A percentile compares a stretch with the other conserved stretches of the same genome.
Conservation (phyloP, 495 filamentous ascomycete genomes). For the Saxispiralis lemnorum region DNA sequence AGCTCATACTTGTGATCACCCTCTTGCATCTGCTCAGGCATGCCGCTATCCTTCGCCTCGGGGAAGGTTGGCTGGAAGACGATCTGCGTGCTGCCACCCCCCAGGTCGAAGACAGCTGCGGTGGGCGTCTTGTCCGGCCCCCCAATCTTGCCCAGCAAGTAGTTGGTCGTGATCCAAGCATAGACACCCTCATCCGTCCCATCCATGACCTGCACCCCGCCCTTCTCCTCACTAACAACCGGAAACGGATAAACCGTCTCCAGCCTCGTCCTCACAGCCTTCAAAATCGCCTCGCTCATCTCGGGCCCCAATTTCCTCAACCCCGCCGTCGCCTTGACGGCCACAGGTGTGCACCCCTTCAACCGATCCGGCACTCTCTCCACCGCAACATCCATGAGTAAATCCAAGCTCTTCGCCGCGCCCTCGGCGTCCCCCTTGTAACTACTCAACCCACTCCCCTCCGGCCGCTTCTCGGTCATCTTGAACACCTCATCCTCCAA, state of each 20-base stretch:
- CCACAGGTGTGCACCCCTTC: slow-evolving; percentile 72
- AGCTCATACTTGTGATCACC: slow-evolving; percentile 96
- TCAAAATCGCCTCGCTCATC: slow-evolving; percentile 62
- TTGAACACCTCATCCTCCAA: slow-evolving; percentile 82
- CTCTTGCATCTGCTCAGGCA: slow-evolving; percentile 69
- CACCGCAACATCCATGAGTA: slow-evolving; percentile 71
- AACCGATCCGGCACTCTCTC: slow-evolving; percentile 68
- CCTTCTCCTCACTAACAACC: slow-evolving; percentile 64
- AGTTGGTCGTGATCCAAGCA: slow-evolving; percentile 97
- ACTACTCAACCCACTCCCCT: slow-evolving; percentile 69
- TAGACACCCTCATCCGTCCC: slow-evolving; percentile 94
- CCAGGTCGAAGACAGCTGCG: slow-evolving; percentile 87
- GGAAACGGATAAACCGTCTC: slow-evolving; percentile 88
- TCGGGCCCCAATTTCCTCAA: slow-evolving; percentile 71
- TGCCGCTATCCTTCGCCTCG: slow-evolving; percentile 48
- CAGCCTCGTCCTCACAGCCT: slow-evolving; percentile 66
- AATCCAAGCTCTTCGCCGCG: slow-evolving; percentile 76
- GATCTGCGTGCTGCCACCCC: slow-evolving; percentile 92
- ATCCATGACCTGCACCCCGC: slow-evolving; percentile 89
- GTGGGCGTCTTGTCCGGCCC: slow-evolving; percentile 76
- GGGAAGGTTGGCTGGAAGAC: slow-evolving; percentile 94
- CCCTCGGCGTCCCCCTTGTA: slow-evolving; percentile 69
- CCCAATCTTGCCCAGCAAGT: slow-evolving; percentile 92
- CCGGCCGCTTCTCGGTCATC: slow-evolving; percentile 61
- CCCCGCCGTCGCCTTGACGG: slow-evolving; percentile 92